Evolutionary conservation across 495 filamentous ascomycete genomes (phyloP).

Genomic region (Penicillium desertorum): DNA sequence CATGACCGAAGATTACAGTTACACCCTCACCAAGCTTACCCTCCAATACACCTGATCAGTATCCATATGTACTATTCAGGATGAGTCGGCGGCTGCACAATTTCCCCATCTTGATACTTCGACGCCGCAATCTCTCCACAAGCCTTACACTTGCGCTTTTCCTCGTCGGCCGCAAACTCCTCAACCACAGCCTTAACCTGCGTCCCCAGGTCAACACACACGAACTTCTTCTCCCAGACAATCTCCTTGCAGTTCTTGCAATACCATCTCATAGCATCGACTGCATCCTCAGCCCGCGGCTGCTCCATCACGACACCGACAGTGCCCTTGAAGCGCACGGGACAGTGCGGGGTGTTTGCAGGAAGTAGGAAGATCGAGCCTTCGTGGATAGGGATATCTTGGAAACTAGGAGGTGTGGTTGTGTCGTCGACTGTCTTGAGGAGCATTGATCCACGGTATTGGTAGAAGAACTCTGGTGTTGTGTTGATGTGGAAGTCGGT

Average conservation of each 20-base stretch:
- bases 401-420: slow-evolving; percentile 56
- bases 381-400: slow-evolving; percentile 85
- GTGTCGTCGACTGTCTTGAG: slow-evolving; percentile 79
- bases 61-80: slow-evolving; percentile 25
- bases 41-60: neutral
- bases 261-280: slow-evolving; percentile 92
- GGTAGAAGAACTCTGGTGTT: slow-evolving; percentile 97
- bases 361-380: slow-evolving; percentile 95
- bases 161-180: slow-evolving; percentile 68
- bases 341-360: slow-evolving; percentile 83
- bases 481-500: slow-evolving; percentile 99
- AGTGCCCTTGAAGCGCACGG: slow-evolving; percentile 66
- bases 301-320: slow-evolving; percentile 90
- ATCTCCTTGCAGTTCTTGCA: slow-evolving; percentile 59
- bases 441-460: slow-evolving; percentile 88
- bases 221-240: slow-evolving; percentile 84
- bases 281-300: slow-evolving; percentile 61
- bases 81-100: slow-evolving; percentile 43
- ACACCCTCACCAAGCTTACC: neutral
- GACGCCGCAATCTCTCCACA: slow-evolving; percentile 73
- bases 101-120: slow-evolving; percentile 39
- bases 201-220: slow-evolving; percentile 90
- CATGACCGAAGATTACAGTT: neutral
- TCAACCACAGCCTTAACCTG: slow-evolving; percentile 95
- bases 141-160: slow-evolving; percentile 70